Evolutionary conservation across 345 rosid genomes (phyloP).

Genomic region (Dipteronia sinensis): DNA sequence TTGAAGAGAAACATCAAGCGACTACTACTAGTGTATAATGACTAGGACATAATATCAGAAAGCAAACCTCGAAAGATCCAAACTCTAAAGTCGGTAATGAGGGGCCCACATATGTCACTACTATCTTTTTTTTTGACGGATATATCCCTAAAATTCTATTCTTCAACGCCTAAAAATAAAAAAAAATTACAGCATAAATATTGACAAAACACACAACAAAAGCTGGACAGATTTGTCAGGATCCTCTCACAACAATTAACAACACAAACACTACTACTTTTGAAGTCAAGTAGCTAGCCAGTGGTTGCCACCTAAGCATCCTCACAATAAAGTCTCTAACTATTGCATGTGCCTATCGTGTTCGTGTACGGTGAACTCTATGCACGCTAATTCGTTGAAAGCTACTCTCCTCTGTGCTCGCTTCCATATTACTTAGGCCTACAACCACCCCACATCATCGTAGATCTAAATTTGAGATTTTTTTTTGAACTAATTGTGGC

Average conservation of each 20-base stretch:
- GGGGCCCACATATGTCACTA: constrained; percentile 4
- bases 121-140: no score
- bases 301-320: constrained; percentile 27
- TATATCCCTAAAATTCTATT: no score
- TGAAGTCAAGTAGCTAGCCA: constrained; percentile 4
- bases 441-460: not conserved
- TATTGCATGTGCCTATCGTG: constrained; percentile 20
- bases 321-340: not conserved
- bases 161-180: no score
- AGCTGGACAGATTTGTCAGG: constrained; percentile 12
- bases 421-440: not conserved
- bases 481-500: not conserved
- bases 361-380: not conserved
- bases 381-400: not conserved
- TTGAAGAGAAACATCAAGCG: no score
- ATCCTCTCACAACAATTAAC: not conserved
- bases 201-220: constrained; percentile 19
- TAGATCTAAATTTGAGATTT: constrained; percentile 7
- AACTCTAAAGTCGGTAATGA: not conserved
- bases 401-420: not conserved
- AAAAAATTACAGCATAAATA: not conserved
- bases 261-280: not conserved
- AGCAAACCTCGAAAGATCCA: constrained; percentile 21
- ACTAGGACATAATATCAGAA: no score
- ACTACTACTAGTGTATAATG: no score